phyloP scores from a whole-genome alignment of 2,329 filamentous ascomycete genomes.

The Epichloe baconii region DNA sequence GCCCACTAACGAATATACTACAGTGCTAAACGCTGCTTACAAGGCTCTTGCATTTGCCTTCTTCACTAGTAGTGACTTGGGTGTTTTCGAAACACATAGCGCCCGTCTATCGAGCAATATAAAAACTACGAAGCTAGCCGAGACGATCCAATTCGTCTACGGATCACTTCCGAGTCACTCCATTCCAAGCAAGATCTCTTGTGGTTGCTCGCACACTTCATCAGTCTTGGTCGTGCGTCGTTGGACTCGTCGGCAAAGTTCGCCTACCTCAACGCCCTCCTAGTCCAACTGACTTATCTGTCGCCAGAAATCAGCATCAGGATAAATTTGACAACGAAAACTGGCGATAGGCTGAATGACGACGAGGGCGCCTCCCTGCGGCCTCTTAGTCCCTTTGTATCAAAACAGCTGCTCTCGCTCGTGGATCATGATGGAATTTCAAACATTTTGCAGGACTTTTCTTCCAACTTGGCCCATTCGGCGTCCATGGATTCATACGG shows the following conservation, averaged over 20 bases:
- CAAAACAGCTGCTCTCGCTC: conserved; percentile 53
- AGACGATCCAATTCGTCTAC: conserved; percentile 26
- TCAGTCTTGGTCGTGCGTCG: conserved; percentile 37
- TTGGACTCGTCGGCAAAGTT: conserved; percentile 21
- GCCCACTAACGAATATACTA: neutral
- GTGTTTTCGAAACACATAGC: conserved; percentile 28
- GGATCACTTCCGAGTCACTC: conserved; percentile 11
- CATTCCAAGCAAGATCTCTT: conserved; percentile 33
- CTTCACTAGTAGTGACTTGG: conserved; percentile 23
- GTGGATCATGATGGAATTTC: conserved; percentile 66
- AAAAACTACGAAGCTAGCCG: conserved; percentile 27
- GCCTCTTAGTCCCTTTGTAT: conserved; percentile 43
- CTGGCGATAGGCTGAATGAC: conserved; percentile 8
- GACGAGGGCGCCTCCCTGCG: conserved; percentile 1
- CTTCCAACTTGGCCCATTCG: conserved; percentile 17
- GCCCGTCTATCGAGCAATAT: conserved; percentile 23
- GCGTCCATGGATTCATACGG: conserved; percentile 18
- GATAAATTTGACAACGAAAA: neutral
- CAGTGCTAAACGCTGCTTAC: conserved; percentile 15
- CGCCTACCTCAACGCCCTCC: conserved; percentile 36
- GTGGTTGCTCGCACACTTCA: conserved; percentile 55
- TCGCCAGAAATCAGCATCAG: conserved; percentile 35
- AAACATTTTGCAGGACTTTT: conserved; percentile 21
- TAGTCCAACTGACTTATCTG: conserved; percentile 39
- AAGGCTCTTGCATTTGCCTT: conserved; percentile 25